phyloP scores from a whole-genome alignment of 805 yeast species.

The Groenewaldozyma tartarivorans region DNA sequence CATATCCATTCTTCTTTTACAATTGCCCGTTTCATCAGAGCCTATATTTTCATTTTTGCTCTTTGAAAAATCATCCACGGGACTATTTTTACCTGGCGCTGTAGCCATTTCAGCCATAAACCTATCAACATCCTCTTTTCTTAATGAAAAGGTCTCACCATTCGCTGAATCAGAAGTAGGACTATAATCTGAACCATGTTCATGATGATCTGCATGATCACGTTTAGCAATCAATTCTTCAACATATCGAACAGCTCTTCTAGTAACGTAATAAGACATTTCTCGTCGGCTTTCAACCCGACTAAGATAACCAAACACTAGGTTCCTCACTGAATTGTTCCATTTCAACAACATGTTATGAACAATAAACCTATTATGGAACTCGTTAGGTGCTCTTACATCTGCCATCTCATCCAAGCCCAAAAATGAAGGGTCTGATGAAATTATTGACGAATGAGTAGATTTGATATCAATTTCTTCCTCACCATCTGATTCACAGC shows the following conservation, averaged over 20 bases:
- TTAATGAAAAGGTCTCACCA: slow-evolving; percentile 4
- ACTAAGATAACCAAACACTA: slow-evolving; percentile 50
- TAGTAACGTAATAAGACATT: slow-evolving; percentile 34
- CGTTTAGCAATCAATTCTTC: slow-evolving; percentile 38
- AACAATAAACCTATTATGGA: slow-evolving; percentile 60
- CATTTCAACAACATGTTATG: slow-evolving; percentile 70
- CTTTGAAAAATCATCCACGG: background rate
- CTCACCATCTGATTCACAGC: slow-evolving; percentile 3
- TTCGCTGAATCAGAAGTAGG: background rate
- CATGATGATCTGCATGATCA: slow-evolving; percentile 3
- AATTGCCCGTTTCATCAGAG: slow-evolving; percentile 4
- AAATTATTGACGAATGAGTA: background rate
- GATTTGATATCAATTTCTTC: slow-evolving; percentile 1
- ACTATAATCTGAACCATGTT: slow-evolving; percentile 3
- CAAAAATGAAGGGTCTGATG: slow-evolving; percentile 7
- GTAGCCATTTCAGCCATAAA: background rate
- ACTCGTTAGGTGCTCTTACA: slow-evolving; percentile 21
- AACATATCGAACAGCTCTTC: slow-evolving; percentile 41
- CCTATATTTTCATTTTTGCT: background rate
- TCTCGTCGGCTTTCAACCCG: slow-evolving; percentile 38
- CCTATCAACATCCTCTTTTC: slow-evolving; percentile 9
- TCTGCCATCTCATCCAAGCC: slow-evolving; percentile 15
- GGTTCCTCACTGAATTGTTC: slow-evolving; percentile 62
- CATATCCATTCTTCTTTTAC: slow-evolving; percentile 12
- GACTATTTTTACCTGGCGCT: background rate